Base-by-base conservation (phyloP, 179 eudicot genomes). In the Kewa caespitosa region DNA sequence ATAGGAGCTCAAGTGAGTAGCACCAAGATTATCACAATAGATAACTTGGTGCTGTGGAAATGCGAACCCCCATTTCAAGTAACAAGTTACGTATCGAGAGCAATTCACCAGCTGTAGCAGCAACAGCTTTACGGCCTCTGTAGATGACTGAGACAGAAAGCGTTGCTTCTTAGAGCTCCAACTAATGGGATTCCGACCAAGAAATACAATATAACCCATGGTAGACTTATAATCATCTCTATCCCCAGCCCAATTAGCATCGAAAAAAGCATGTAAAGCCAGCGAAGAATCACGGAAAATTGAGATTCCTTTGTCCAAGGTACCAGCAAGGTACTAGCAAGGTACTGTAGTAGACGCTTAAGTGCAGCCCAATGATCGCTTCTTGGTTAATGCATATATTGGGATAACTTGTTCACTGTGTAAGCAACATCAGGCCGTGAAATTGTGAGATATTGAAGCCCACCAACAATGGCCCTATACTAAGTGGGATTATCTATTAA, bases 11-110 rank as follows among this genome's bases (percentile, higher is more conserved):
- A n/a, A n/a, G n/a, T n/a, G n/a, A n/a, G n/a, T n/a, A n/a, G n/a
- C n/a, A 12, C 72, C 54, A 1, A 68, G 23, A 41, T 38, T 68
- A n/a, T 68, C 72, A 41, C 72, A 68, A 68, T 38, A 68, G 18
- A 60, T 60, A 27, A 60, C 65, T 7, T 31, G 65, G 8, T 6
- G 15, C 7, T 60, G 65, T 4, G 65, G 6, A 8, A 28, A 17
- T n/a, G 33, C 6, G 31, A 8, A 60, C 9, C 3, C 11, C 31
- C 31, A 60, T 9, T 60, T 60, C 65, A 7, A n/a, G 32, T 7
- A 60, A 25, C 3, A 60, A 25, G 10, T 25, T n/a, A 4, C 65
- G 33, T 11, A 60, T 5, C 65, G 32, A 60, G 7, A 60, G n/a
- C 7, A 60, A 3, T 17, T 60, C 65, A 6, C 33, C 65, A n/a